A percentile compares a stretch with the other conserved stretches of the same genome.
Conservation (phyloP, 257 asterid genomes). For the Scutellaria baicalensis region DNA sequence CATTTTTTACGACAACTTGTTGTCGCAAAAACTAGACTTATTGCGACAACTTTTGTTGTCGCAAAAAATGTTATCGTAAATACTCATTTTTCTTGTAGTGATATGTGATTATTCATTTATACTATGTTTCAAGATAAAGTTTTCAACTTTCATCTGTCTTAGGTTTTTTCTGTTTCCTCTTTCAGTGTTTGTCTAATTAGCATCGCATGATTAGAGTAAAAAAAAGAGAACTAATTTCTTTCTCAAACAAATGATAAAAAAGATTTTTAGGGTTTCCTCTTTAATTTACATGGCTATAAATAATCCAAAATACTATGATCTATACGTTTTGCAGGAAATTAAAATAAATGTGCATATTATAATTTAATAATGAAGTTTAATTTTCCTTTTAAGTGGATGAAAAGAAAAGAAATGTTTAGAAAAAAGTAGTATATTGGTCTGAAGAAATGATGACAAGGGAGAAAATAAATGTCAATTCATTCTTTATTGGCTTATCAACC, state of each 20-base stretch:
- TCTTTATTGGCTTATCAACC: constrained; percentile 12
- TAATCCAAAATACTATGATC: too few species aligned
- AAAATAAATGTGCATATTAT: not conserved
- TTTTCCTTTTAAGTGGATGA: not conserved
- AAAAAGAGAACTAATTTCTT: too few species aligned
- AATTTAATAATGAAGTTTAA: not conserved
- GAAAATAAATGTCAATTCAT: not conserved
- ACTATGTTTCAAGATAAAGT: constrained; percentile 14
- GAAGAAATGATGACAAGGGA: not conserved
- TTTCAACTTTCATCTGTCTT: constrained; percentile 8
- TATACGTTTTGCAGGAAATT: too few species aligned
- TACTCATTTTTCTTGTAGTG: too few species aligned
- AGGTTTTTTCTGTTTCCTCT: constrained; percentile 27
- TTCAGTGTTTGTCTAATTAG: not conserved
- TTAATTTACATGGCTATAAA: not conserved
- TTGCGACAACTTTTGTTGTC: too few species aligned
- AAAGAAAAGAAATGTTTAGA: not conserved
- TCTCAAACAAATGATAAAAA: too few species aligned
- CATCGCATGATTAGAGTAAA: not conserved
- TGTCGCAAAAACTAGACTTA: too few species aligned
- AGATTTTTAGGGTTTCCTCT: not conserved
- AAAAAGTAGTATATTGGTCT: not conserved
- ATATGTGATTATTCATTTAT: not conserved
- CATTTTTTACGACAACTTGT: too few species aligned
- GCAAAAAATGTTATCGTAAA: too few species aligned